A percentile compares a stretch with the other conserved stretches of the same genome.
These are phyloP conservation scores for Celoporthe dispersa DNA, from an alignment of 2,329 filamentous ascomycete species.

Conservation along the genomic window DNA sequence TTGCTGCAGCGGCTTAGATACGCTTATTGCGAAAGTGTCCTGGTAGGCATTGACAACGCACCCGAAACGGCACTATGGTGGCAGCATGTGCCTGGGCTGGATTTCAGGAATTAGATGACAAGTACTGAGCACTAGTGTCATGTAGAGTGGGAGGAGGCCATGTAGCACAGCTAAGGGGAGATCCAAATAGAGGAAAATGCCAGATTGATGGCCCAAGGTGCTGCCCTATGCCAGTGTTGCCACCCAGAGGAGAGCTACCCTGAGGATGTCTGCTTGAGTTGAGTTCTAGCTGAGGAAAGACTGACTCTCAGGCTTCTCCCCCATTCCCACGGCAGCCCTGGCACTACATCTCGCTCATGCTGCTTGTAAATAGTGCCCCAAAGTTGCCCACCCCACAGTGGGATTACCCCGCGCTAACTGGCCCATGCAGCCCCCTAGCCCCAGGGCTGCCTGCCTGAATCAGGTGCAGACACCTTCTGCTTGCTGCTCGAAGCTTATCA, in stretches of 20 bases:
- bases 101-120: background rate
- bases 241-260: background rate
- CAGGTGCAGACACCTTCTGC: constrained; percentile 4
- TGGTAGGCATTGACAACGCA: background rate
- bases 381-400: constrained; percentile 2
- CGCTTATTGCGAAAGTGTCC: background rate
- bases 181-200: background rate
- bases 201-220: background rate
- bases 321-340: background rate
- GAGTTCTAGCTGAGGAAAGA: background rate
- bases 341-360: background rate
- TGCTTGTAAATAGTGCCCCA: background rate
- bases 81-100: too few species aligned
- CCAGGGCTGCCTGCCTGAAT: background rate
- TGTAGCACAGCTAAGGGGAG: too few species aligned
- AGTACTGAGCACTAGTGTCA: too few species aligned
- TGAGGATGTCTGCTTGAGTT: background rate
- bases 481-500: constrained; percentile 17
- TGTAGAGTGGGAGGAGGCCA: too few species aligned
- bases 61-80: too few species aligned
- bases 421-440: constrained; percentile 18
- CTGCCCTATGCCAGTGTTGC: background rate
- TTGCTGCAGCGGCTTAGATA: too few species aligned
- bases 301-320: background rate
- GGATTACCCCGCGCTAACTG: constrained; percentile 10